Evolutionary conservation across 2,329 filamentous ascomycete species (phyloP).

Genomic region (Waltergamsia citrina): DNA sequence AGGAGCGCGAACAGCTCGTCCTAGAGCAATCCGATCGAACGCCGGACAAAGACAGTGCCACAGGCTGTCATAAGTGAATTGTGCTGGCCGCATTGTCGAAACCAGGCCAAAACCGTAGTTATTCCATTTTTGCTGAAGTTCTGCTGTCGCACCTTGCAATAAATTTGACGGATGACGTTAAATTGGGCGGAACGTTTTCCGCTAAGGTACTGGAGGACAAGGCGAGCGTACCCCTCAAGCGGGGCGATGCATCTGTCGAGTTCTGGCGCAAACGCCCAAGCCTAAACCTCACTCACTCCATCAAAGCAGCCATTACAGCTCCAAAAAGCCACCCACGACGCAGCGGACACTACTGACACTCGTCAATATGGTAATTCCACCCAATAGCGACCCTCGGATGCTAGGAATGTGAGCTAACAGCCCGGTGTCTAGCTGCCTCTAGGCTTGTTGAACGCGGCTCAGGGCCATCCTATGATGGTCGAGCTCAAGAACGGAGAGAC

Average conservation of each 20-base stretch:
- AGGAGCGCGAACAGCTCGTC: not conserved
- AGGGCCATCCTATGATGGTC: constrained; percentile 96
- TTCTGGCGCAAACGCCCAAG: constrained; percentile 1
- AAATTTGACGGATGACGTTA: too few relatives aligned
- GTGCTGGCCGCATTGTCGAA: constrained; percentile 3
- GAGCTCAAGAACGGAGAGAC: constrained; percentile 98
- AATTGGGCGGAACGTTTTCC: too few relatives aligned
- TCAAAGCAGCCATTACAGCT: constrained; percentile 1
- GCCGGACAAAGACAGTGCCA: constrained; percentile 53
- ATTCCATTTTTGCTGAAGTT: too few relatives aligned
- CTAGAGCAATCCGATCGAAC: constrained; percentile 21
- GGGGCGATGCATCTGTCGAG: constrained; percentile 14
- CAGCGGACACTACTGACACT: too few relatives aligned
- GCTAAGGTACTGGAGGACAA: too few relatives aligned
- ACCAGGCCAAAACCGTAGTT: too few relatives aligned
- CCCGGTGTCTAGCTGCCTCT: constrained; percentile 63
- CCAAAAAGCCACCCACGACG: too few relatives aligned
- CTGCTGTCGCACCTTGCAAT: too few relatives aligned
- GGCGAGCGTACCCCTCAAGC: constrained; percentile 6
- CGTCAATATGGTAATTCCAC: too few relatives aligned
- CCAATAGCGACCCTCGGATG: too few relatives aligned
- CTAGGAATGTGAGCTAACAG: too few relatives aligned
- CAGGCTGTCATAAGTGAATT: constrained; percentile 37
- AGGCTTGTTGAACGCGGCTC: constrained; percentile 86
- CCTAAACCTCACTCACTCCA: not conserved